These are phyloP conservation scores for Aspergillus hancockii DNA, from an alignment of 495 filamentous ascomycete species.

Conservation along the genomic window DNA sequence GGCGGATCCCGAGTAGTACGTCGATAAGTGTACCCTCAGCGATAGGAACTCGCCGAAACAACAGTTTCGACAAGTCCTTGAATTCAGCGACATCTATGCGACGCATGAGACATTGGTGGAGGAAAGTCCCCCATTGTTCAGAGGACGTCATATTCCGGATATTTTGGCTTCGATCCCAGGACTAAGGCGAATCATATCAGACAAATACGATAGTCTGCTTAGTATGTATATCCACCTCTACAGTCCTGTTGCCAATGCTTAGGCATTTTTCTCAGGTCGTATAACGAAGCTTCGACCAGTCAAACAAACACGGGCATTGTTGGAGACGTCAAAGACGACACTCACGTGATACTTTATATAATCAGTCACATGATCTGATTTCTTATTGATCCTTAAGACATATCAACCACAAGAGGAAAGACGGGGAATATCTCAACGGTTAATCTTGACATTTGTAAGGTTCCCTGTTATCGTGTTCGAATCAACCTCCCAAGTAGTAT, in stretches of 20 bases:
- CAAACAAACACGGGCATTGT: slow-evolving; percentile 7
- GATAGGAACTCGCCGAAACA: slow-evolving; percentile 33
- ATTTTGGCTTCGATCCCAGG: slow-evolving; percentile 2
- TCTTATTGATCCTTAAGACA: neutral
- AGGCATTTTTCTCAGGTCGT: slow-evolving; percentile 17
- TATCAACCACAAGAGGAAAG: neutral
- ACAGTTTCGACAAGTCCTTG: slow-evolving; percentile 36
- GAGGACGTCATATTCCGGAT: slow-evolving; percentile 23
- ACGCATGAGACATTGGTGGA: slow-evolving; percentile 44
- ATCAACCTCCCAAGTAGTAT: neutral
- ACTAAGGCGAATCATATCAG: slow-evolving; percentile 13
- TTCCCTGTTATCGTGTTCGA: neutral
- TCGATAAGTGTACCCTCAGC: slow-evolving; percentile 53
- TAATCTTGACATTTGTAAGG: neutral
- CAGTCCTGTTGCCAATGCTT: slow-evolving; percentile 12
- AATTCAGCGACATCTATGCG: slow-evolving; percentile 48
- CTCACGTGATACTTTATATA: slow-evolving; percentile 2
- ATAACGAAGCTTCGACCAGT: neutral
- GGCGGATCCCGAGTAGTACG: slow-evolving; percentile 57
- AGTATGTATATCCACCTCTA: slow-evolving; percentile 6
- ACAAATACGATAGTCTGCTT: neutral
- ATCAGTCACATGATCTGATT: neutral
- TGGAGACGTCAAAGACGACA: slow-evolving; percentile 4
- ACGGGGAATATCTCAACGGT: neutral
- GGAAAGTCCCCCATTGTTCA: slow-evolving; percentile 47